Base-by-base conservation (phyloP, 768 basidiomycete genomes). In the Kwoniella sp. region DNA sequence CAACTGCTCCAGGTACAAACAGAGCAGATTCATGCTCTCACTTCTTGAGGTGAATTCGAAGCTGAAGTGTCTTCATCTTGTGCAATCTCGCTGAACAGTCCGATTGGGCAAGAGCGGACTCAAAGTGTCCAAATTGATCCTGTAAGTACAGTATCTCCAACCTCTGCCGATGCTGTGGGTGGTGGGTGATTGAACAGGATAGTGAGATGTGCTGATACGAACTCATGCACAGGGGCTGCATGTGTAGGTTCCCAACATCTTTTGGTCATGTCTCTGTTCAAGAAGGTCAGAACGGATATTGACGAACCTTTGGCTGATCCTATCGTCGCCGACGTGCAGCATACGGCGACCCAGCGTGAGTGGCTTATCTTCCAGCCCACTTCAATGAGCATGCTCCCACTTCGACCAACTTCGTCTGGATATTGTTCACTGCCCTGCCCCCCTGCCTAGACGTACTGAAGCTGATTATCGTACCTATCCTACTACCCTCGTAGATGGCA, bases 81-180 rank as follows among this genome's bases (percentile, higher is more conserved):
- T 9, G 11, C 41, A 45, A 34, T 34, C 34, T 34, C 7, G 34
- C 34, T 34, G 34, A 34, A 61, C 38, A 66, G 70, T 70, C 56
- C 59, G 83, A 48, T 81, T 86, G 22, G 86, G 88, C 81, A 86
- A 84, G 4, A 87, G 86, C 0, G 88, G 87, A 2, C 78, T 89
- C 52, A 87, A 87, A 68, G 84, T 88, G 0, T 87, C 87, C 26
- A 86, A 83, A 77, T 83, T 88, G 54, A 87, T 88, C 57, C 81
- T 89, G 1, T 88, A 86, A 11, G 84, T 87, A 9, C n/a, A n/a
- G n/a, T n/a, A n/a, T n/a, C n/a, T n/a, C n/a, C n/a, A n/a, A n/a
- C n/a, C n/a, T n/a, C n/a, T n/a, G n/a, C n/a, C n/a, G n/a, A n/a
- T n/a, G n/a, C 34, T 11, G 13, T 38, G 26, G 15, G 4, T 22